These are phyloP conservation scores for Piromyces finnis DNA, from an alignment of 192 early-diverging fungal species.

Conservation along the genomic window DNA sequence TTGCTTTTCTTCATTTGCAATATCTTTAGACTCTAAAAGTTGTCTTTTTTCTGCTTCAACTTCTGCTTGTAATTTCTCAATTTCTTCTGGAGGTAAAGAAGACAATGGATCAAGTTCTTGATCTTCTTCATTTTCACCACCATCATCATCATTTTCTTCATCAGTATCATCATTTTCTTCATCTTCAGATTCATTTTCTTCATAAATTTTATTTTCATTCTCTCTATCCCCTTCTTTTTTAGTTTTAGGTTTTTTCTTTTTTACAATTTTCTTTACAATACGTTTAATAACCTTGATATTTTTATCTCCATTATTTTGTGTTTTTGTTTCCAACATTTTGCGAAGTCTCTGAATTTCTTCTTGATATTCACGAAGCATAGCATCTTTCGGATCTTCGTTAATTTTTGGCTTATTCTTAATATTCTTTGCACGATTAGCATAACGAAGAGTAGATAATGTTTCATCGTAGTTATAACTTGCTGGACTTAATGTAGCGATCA, in stretches of 20 bases:
- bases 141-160: conserved; percentile 6
- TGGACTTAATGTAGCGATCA: conserved; percentile 41
- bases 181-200: conserved; percentile 6
- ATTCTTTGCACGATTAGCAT: conserved; percentile 42
- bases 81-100: conserved; percentile 26
- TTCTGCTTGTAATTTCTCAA: conserved; percentile 26
- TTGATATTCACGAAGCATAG: conserved; percentile 45
- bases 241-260: not conserved
- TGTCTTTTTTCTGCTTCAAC: conserved; percentile 28
- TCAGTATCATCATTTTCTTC: conserved; percentile 9
- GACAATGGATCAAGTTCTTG: conserved; percentile 8
- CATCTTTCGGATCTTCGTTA: conserved; percentile 49
- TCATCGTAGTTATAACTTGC: conserved; percentile 45
- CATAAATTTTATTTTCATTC: conserved; percentile 1
- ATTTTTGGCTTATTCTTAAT: conserved; percentile 49
- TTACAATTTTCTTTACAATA: conserved; percentile 24
- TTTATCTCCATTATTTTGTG: conserved; percentile 6
- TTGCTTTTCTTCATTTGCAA: conserved; percentile 32
- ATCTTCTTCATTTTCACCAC: not conserved
- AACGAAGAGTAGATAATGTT: conserved; percentile 34
- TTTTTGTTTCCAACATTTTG: conserved; percentile 21
- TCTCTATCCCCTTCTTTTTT: not conserved
- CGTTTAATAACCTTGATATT: conserved; percentile 25
- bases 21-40: conserved; percentile 31
- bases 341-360: conserved; percentile 37